phyloP scores from a whole-genome alignment of 345 rosid species.

The Eucalyptus microcorys region DNA sequence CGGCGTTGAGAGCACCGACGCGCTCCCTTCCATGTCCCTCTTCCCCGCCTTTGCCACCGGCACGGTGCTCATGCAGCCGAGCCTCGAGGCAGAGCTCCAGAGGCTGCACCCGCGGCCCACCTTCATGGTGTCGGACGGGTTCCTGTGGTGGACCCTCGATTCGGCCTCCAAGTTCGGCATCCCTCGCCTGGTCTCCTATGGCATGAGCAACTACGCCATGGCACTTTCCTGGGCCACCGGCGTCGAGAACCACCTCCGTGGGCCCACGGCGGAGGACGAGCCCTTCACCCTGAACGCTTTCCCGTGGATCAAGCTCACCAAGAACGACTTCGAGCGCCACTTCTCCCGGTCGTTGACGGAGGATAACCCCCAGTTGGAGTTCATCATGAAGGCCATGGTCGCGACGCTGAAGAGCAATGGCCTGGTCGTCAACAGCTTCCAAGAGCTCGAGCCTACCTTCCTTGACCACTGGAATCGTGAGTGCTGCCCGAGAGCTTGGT shows the following conservation, averaged over 20 bases:
- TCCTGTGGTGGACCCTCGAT: slow-evolving; percentile 78
- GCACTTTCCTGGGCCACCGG: background rate
- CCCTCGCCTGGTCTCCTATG: slow-evolving; percentile 40
- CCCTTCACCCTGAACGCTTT: slow-evolving; percentile 33
- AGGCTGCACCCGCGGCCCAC: slow-evolving; percentile 19
- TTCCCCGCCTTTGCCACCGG: slow-evolving; percentile 31
- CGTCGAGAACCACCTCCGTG: background rate
- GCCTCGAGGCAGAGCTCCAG: slow-evolving; percentile 31
- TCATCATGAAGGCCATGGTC: background rate
- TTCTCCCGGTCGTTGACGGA: background rate
- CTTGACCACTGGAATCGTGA: slow-evolving; percentile 14
- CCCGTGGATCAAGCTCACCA: slow-evolving; percentile 53
- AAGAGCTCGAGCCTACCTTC: slow-evolving; percentile 53
- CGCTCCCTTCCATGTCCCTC: slow-evolving; percentile 54
- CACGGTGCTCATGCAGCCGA: slow-evolving; percentile 45
- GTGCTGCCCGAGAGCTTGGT: slow-evolving; percentile 5
- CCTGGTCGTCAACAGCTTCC: slow-evolving; percentile 31
- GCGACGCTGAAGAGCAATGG: slow-evolving; percentile 25
- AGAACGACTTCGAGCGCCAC: slow-evolving; percentile 14
- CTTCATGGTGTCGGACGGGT: slow-evolving; percentile 56
- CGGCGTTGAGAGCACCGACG: slow-evolving; percentile 57
- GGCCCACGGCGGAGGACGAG: slow-evolving; percentile 20
- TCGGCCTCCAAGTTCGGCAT: slow-evolving; percentile 49
- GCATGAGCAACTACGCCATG: slow-evolving; percentile 19
- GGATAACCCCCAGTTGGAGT: background rate